Conservation (phyloP, 1,284 basidiomycete species). For the Tilletia indica region DNA sequence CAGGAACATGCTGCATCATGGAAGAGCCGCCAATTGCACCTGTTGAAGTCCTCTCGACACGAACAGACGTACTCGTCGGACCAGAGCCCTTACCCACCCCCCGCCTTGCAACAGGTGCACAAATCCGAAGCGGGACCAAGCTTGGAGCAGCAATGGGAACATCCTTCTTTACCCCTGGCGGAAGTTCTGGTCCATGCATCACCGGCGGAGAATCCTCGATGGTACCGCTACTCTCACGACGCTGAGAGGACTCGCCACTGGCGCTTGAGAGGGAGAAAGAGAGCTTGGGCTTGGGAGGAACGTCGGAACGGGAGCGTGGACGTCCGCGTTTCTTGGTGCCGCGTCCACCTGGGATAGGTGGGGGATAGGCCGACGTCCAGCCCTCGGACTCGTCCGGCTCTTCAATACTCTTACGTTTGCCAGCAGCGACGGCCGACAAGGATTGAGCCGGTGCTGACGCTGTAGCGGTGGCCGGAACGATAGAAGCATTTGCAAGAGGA, state of each 20-base stretch:
- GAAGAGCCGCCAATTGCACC: too few relatives aligned
- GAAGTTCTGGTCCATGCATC: conserved; percentile 6
- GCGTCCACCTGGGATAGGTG: conserved; percentile 2
- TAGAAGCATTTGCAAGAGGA: too few relatives aligned
- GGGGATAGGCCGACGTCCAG: conserved; percentile 14
- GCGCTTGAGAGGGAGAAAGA: not conserved
- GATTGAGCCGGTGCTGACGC: not conserved
- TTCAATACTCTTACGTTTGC: conserved; percentile 6
- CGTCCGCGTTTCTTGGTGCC: conserved; percentile 13
- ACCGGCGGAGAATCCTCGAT: not conserved
- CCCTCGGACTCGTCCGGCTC: conserved; percentile 4
- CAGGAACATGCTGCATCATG: too few relatives aligned
- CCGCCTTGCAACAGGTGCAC: conserved; percentile 2
- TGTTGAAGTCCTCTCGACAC: too few relatives aligned
- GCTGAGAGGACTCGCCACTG: not conserved
- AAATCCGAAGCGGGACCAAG: conserved; percentile 6
- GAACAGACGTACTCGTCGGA: not conserved
- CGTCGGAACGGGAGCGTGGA: conserved; percentile 9
- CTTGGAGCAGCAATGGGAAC: conserved; percentile 13
- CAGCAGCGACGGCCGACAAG: not conserved
- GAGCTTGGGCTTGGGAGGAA: conserved; percentile 11
- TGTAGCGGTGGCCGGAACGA: not conserved
- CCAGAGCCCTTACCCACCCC: not conserved
- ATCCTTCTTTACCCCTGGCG: conserved; percentile 15
- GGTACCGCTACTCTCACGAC: not conserved